A percentile compares a stretch with the other conserved stretches of the same genome.
phyloP scores from a whole-genome alignment of 805 yeast species.

The Nakazawaea ishiwadae region DNA sequence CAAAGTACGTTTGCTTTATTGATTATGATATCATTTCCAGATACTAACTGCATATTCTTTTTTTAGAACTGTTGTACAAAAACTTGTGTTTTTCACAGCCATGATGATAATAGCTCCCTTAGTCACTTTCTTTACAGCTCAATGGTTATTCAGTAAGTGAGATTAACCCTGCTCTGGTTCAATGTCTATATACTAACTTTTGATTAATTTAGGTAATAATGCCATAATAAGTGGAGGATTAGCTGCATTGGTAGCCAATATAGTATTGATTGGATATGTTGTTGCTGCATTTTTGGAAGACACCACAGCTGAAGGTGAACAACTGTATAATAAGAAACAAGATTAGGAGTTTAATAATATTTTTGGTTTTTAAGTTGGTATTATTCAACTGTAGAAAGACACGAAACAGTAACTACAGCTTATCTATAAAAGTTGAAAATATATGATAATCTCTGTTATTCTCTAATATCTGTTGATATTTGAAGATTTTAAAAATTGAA shows the following conservation, averaged over 20 bases:
- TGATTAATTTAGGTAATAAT: slow-evolving; percentile 29
- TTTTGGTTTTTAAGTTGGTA: not conserved
- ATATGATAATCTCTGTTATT: too few species aligned
- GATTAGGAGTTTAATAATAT: slow-evolving; percentile 17
- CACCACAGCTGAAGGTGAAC: slow-evolving; percentile 26
- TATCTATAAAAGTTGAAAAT: too few species aligned
- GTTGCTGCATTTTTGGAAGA: slow-evolving; percentile 73
- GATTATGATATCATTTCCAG: too few species aligned
- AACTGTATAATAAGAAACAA: slow-evolving; percentile 31
- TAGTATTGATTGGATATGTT: slow-evolving; percentile 69
- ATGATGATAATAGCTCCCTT: slow-evolving; percentile 73
- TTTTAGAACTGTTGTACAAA: slow-evolving; percentile 58
- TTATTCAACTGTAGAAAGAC: too few species aligned
- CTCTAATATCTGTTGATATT: too few species aligned
- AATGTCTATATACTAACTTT: too few species aligned
- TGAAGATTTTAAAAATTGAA: not conserved
- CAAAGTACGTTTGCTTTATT: slow-evolving; percentile 10
- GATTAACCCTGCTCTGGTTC: slow-evolving; percentile 8
- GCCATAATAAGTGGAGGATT: slow-evolving; percentile 71
- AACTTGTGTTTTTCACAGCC: slow-evolving; percentile 68
- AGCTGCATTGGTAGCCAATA: slow-evolving; percentile 74
- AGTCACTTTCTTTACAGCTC: slow-evolving; percentile 53
- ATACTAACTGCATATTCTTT: too few species aligned
- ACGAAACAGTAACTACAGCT: too few species aligned
- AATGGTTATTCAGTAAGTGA: slow-evolving; percentile 30